Evolutionary conservation across 169 alveolate species (phyloP).

Genomic region (Theileria equi): DNA sequence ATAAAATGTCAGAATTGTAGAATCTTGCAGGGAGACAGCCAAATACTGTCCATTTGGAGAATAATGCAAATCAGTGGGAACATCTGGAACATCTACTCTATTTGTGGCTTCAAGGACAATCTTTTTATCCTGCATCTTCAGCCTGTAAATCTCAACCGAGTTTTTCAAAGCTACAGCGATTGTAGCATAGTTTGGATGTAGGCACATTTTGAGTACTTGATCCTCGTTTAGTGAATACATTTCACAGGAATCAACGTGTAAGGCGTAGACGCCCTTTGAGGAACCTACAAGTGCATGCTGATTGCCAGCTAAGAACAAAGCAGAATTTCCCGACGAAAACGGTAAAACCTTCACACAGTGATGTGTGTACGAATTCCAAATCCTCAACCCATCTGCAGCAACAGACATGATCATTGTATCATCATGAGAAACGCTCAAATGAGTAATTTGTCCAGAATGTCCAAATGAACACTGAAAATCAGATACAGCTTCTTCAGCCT

Average conservation of each 20-base stretch:
- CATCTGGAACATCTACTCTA: slow-evolving; percentile 32
- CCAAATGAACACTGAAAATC: no score
- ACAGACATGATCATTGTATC: slow-evolving; percentile 15
- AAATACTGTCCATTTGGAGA: slow-evolving; percentile 73
- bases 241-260: slow-evolving; percentile 37
- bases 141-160: not conserved
- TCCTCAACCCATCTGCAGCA: slow-evolving; percentile 10
- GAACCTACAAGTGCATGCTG: slow-evolving; percentile 19
- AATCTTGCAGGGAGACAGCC: slow-evolving; percentile 77
- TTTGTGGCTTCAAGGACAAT: not conserved
- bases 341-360: slow-evolving; percentile 22
- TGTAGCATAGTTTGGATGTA: slow-evolving; percentile 15
- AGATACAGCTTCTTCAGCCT: slow-evolving; percentile 14
- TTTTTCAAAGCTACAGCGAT: slow-evolving; percentile 29
- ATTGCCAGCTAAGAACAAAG: slow-evolving; percentile 43
- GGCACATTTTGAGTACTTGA: not conserved
- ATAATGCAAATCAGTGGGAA: slow-evolving; percentile 60
- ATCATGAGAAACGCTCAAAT: slow-evolving; percentile 51
- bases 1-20: slow-evolving; percentile 74
- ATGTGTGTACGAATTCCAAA: slow-evolving; percentile 28
- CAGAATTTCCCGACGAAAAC: slow-evolving; percentile 18
- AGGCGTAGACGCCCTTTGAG: slow-evolving; percentile 20
- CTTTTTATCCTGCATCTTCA: not conserved
- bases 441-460: slow-evolving; percentile 49
- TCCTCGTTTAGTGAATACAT: slow-evolving; percentile 1